These are phyloP conservation scores for Ophiorrhiza pumila DNA, from an alignment of 257 asterid genomes.

Conservation along the genomic window DNA sequence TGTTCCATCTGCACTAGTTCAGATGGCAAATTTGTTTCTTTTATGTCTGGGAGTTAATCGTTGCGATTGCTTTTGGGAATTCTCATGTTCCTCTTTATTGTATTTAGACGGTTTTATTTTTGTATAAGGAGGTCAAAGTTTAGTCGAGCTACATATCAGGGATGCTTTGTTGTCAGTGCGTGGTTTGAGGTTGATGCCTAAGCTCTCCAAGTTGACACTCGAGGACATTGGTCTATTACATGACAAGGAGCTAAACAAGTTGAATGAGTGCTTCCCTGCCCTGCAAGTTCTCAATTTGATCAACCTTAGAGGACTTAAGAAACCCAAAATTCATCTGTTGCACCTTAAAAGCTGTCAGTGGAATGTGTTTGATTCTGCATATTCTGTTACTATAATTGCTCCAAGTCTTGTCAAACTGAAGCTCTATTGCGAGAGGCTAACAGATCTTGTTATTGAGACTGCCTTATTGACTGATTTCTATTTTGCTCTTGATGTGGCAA, in stretches of 20 bases:
- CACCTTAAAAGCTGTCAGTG: slow-evolving; percentile 58
- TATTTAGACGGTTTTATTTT: neutral
- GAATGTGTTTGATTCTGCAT: slow-evolving; percentile 60
- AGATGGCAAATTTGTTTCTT: neutral
- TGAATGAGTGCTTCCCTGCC: slow-evolving; percentile 56
- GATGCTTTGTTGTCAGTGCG: slow-evolving; percentile 78
- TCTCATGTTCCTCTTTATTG: neutral
- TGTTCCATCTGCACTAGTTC: neutral
- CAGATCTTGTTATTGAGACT: slow-evolving; percentile 49
- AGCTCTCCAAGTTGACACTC: slow-evolving; percentile 63
- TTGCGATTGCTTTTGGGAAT: neutral
- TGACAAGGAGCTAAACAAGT: slow-evolving; percentile 67
- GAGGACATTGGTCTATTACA: slow-evolving; percentile 71
- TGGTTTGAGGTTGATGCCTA: slow-evolving; percentile 53
- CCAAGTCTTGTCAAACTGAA: slow-evolving; percentile 52
- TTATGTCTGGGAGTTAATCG: neutral
- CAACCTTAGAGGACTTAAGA: slow-evolving; percentile 80
- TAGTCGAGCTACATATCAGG: slow-evolving; percentile 55
- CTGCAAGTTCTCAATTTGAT: slow-evolving; percentile 60
- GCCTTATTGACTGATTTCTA: slow-evolving; percentile 45
- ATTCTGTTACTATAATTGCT: slow-evolving; percentile 50
- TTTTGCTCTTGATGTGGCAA: slow-evolving; percentile 46
- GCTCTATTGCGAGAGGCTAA: slow-evolving; percentile 61
- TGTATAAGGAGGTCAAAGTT: slow-evolving; percentile 50
- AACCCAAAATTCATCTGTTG: slow-evolving; percentile 54